Base-by-base conservation (phyloP, 2,329 filamentous ascomycete species). In the Colletotrichum karsti region DNA sequence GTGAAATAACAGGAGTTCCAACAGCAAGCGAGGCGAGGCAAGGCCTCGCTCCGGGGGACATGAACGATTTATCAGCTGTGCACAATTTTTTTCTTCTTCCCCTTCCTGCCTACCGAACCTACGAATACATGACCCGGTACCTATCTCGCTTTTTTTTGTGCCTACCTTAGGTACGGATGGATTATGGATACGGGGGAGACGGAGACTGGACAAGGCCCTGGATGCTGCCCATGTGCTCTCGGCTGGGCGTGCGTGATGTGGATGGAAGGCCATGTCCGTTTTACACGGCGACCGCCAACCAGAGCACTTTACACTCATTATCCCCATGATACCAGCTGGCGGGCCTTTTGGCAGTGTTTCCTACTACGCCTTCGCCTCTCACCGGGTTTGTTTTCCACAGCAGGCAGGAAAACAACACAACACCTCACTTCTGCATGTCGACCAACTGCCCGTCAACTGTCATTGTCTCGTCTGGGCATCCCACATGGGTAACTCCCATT, bases 31-130 rank as follows among this genome's bases (percentile, higher is more conserved):
- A 67, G 59, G 35, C 60, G 53, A 63, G n/a, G 44, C 54, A 28
- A 48, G 37, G 64, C 42, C 51, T 51, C 24, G 39, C 42, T 57
- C 44, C 42, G n/a, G 51, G 64, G 60, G 56, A 67, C 63, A 51
- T 42, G 15, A 35, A 44, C 54, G 55, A 69, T 69, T 69, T 66
- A 69, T 69, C 62, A 69, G 66, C 66, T 67, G 54, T 66, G 66
- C 62, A 67, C 66, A 69, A 55, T 37, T 63, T 63, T n/a, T 51
- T 39, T 39, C 7, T 63, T 64, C 48, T 64, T 58, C 48, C 46
- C 60, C 44, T 41, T 35, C 44, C 60, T 57, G 44, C 20, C 35
- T 51, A 26, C 15, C 26, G n/a, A 18, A 26, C 28, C 46, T 46
- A 20, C 22, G 24, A n/a, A n/a, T n/a, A n/a, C n/a, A n/a, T n/a